Conservation (phyloP, 2,329 filamentous ascomycete genomes). For the Tolypocladium ophioglossoides region DNA sequence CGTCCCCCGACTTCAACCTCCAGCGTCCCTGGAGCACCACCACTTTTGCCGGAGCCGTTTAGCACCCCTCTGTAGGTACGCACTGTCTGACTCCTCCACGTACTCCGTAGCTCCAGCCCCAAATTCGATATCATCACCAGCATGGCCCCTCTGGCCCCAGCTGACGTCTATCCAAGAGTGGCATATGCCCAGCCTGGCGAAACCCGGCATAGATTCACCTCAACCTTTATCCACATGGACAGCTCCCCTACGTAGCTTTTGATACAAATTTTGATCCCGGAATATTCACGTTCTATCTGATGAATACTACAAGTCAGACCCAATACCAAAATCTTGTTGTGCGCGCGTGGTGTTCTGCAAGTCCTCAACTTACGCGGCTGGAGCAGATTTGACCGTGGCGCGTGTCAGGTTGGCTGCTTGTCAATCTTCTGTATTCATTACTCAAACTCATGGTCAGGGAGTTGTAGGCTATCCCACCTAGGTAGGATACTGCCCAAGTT, state of each 20-base stretch:
- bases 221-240: not conserved
- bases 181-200: not conserved
- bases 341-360: too few relatives aligned
- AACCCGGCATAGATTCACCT: not conserved
- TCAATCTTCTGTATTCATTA: not conserved
- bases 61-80: not conserved
- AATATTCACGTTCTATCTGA: too few relatives aligned
- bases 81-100: not conserved
- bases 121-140: not conserved
- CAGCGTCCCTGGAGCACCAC: not conserved
- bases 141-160: too few relatives aligned
- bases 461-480: too few relatives aligned
- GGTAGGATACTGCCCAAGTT: too few relatives aligned
- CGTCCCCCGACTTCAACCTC: not conserved
- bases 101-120: not conserved
- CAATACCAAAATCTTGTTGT: too few relatives aligned
- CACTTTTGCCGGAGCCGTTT: not conserved
- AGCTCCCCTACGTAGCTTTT: not conserved
- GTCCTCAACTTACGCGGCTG: too few relatives aligned
- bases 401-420: too few relatives aligned
- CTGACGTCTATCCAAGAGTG: not conserved
- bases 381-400: too few relatives aligned
- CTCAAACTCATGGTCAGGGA: not conserved
- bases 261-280: too few relatives aligned
- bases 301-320: too few relatives aligned